A percentile compares a stretch with the other conserved stretches of the same genome.
These are phyloP conservation scores for Agaricales sp. DNA, from an alignment of 1,284 basidiomycete genomes.

Conservation along the genomic window DNA sequence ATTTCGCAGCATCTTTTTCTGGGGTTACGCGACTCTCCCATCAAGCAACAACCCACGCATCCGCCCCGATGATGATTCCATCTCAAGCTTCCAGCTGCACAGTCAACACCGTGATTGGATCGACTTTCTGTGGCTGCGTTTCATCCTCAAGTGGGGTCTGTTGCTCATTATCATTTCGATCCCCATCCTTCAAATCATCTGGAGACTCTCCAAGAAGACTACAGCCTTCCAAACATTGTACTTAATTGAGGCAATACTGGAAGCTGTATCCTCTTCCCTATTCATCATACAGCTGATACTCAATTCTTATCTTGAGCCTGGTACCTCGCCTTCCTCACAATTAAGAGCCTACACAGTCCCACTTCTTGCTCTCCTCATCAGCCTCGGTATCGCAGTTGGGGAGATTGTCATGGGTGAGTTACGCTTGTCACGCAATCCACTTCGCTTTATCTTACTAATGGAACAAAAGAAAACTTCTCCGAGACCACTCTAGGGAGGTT, in stretches of 20 bases:
- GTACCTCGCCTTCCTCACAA: constrained; percentile 30
- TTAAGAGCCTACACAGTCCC: constrained; percentile 41
- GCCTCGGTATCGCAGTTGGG: constrained; percentile 42
- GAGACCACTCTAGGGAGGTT: constrained; percentile 63
- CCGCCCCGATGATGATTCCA: constrained; percentile 1
- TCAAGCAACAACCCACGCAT: constrained; percentile 5
- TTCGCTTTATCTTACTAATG: constrained; percentile 10
- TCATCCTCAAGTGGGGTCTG: constrained; percentile 39
- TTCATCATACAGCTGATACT: constrained; percentile 54
- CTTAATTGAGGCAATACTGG: constrained; percentile 41
- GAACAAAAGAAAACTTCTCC: constrained; percentile 46
- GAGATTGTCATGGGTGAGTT: constrained; percentile 51
- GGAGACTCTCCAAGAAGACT: constrained; percentile 40
- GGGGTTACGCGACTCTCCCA: constrained; percentile 22
- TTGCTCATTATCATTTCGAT: constrained; percentile 34
- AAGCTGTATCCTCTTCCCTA: constrained; percentile 45
- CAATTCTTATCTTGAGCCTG: constrained; percentile 39
- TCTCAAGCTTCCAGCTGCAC: constrained; percentile 7
- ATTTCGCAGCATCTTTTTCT: constrained; percentile 55
- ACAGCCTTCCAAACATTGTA: constrained; percentile 41
- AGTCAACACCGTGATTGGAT: constrained; percentile 1
- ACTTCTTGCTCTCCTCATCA: constrained; percentile 41
- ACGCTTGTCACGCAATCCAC: constrained; percentile 5
- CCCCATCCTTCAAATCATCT: constrained; percentile 49
- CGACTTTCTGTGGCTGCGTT: constrained; percentile 2